phyloP scores from a whole-genome alignment of 192 early-diverging fungal species.

The Coemansia sp. region DNA sequence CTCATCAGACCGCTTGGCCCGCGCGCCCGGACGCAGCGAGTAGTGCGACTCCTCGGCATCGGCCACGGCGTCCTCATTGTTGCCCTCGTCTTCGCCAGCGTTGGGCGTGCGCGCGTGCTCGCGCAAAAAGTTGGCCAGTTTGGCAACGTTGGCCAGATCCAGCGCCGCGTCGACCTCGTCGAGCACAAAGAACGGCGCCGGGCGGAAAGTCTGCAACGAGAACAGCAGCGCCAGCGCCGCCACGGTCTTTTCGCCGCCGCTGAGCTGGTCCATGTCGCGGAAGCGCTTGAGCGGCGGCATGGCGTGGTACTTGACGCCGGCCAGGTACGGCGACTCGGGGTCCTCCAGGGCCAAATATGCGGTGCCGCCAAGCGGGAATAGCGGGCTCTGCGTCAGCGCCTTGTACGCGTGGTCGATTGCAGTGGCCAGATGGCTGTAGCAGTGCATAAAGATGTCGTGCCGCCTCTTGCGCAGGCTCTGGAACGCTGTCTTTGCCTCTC shows the following conservation, averaged over 20 bases:
- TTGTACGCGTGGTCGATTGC: constrained; percentile 96
- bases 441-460: constrained; percentile 71
- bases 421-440: constrained; percentile 85
- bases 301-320: constrained; percentile 95
- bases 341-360: constrained; percentile 92
- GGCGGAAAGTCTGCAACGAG: constrained; percentile 92
- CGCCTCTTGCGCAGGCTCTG: constrained; percentile 64
- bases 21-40: constrained; percentile 34
- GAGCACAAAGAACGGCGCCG: constrained; percentile 98
- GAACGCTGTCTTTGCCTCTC: constrained; percentile 79
- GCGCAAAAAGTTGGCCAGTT: constrained; percentile 87
- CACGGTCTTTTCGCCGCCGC: constrained; percentile 98
- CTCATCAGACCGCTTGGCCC: constrained; percentile 8
- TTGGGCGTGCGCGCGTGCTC: constrained; percentile 52
- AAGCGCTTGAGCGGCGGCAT: constrained; percentile 99
- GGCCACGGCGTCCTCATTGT: constrained; percentile 6
- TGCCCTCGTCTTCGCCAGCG: constrained; percentile 2
- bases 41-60: constrained; percentile 19
- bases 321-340: constrained; percentile 90
- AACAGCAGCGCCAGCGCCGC: constrained; percentile 95
- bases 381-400: constrained; percentile 78
- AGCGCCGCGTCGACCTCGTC: constrained; percentile 99
- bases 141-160: constrained; percentile 93
- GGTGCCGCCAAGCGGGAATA: constrained; percentile 89
- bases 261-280: constrained; percentile 98